Evolutionary conservation across 257 asterid genomes (phyloP), one percentile per base, ranked within the genome.

Genomic region (Linderniella brevidens): DNA sequence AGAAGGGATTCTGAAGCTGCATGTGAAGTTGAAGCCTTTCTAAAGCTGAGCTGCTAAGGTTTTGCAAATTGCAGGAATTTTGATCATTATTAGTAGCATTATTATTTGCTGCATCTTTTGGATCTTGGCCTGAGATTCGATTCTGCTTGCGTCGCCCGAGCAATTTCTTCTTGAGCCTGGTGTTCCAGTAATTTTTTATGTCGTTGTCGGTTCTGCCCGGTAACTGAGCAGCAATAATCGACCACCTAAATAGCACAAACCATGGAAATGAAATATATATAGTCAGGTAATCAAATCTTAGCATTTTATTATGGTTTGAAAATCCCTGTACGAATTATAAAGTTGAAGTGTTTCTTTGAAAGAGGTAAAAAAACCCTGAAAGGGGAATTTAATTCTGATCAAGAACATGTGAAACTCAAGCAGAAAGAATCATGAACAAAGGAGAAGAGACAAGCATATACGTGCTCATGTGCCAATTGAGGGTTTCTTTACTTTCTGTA

Each of bases 171-270:
- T 88, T 88, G 68, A 88, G 53, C 56, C 80, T 56, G 0, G 93
- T 83, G 67, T 87, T 87, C 97, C 97, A 87, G 53, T 87, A 87
- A 61, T 87, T 87, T 65, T 87, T 87, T 66, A 87, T 87, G 52
- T 86, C 97, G 5, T 86, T 86, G 10, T 86, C 97, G 1, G 97
- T 86, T 63, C 97, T 82, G 58, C 97, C 97, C 0, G 97, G 95
- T 35, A 87, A 60, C 53, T 87, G 97, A 5, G 97, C 97, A 48
- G 97, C 97, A 46, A 87, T 87, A 57, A 87, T 78, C 0, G 97
- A 87, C 97, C 97, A 83, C 73, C 97, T 72, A 43, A 1, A 43
- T 16, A 41, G 17, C 67, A 45, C 3, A 52, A 13, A 47, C 41
- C 74, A 80, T 70, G 45, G 43, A 39, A 36, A 14, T 50, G 11